Base-by-base conservation (phyloP, 2,329 filamentous ascomycete genomes). In the Fusarium albosuccineum region DNA sequence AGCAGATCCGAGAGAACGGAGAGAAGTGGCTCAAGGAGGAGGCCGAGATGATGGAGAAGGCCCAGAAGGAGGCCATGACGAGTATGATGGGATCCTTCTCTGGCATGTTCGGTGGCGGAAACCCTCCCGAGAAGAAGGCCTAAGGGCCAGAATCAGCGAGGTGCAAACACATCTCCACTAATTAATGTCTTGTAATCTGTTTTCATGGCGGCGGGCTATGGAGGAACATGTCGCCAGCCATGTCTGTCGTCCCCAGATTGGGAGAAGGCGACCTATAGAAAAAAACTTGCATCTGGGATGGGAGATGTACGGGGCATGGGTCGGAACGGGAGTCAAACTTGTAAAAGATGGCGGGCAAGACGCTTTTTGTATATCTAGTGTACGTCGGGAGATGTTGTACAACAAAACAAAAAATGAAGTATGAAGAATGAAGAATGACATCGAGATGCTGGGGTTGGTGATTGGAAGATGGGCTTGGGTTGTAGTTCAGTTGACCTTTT, bases 21-120 rank as follows among this genome's bases (percentile, higher is more conserved):
- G 93, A 95, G 78, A 93, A 95, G 82, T 97, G 94, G 93, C 85
- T 99, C 71, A 94, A 94, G 83, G 95, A 98, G 79, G 94, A 97
- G 85, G 92, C 92, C 42, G 90, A 90, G 49, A 88, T 92, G 77
- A 91, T 94, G 82, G 95, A 97, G 84, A 94, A 93, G 84, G 86
- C 90, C 66, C 92, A 94, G 79, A 92, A 97, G 75, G 94, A 97
- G 80, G 91, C 91, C 73, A 94, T 97, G 91, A 92, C 91, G 81
- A 93, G 87, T 75, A 97, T 97, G 93, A 96, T 95, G 87, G 87
- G 86, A 60, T 91, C 90, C 29, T 89, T 96, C 73, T 70, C 68
- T 14, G 73, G 74, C 55, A 68, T 71, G 50, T 79, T 79, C 17
- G 63, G 56, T n/a, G 17, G 10, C 42, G 8, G n/a, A 6, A 41